Evolutionary conservation across 495 filamentous ascomycete genomes (phyloP), one percentile per base, ranked within the genome.

Genomic region (Penicillium odoratum): DNA sequence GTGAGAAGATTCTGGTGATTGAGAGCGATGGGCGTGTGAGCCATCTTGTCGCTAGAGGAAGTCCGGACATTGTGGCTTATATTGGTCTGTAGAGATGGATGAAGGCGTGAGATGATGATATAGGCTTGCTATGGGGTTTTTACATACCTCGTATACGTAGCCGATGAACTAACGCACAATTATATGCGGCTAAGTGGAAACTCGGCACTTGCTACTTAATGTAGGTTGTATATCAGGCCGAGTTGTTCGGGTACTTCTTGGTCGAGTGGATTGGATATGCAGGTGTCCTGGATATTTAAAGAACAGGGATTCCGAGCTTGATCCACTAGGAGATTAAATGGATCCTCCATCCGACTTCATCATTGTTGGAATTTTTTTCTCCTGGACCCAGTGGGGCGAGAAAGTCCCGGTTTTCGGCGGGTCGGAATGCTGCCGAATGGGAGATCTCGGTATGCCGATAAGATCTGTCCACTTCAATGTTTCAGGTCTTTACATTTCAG

Each of bases 401-500:
- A 57, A 49, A 65, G 34, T 36, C 55, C 64, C 64, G 64, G 62
- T 46, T 57, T 56, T 62, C 61, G 63, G 61, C 58, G 62, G 51
- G 55, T 9, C 33, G 62, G 54, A 29, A 33, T 13, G 2, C n/a
- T 49, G 52, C 61, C 61, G 64, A 60, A 25, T 42, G 15, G 30
- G 53, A 53, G 53, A 58, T 58, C 47, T 68, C 62, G 65, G 65
- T 30, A 65, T 68, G 62, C 62, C 65, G 65, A 60, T 28, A 28
- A 25, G 31, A 40, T 51, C 33, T 31, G 49, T 38, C 49, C n/a
- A 36, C 16, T 51, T 50, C 8, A 2, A 26, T 25, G 9, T 26
- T 7, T 16, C 21, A 21, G 21, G 21, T 21, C 21, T 21, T 21
- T 21, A 21, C 21, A 21, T 21, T 21, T 21, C n/a, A 21, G 21